Conservation (phyloP, 768 basidiomycete genomes). For the Rhizopogon roseolus region DNA sequence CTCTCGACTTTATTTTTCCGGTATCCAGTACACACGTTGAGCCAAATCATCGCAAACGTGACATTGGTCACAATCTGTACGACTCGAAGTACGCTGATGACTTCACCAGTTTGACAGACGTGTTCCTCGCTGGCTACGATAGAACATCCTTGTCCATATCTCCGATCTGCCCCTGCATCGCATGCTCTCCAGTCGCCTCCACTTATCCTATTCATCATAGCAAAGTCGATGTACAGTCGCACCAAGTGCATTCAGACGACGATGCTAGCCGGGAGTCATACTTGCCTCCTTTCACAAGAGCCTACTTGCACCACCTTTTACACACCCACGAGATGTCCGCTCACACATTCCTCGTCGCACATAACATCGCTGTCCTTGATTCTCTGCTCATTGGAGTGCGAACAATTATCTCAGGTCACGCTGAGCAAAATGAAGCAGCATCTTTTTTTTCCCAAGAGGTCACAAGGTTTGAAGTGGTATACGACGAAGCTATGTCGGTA, state of each 20-base stretch:
- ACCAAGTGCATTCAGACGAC: not conserved
- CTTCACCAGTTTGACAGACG: slow-evolving; percentile 41
- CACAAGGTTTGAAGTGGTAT: slow-evolving; percentile 41
- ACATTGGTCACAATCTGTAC: slow-evolving; percentile 76
- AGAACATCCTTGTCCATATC: not conserved
- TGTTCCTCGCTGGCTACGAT: slow-evolving; percentile 24
- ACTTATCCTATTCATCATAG: slow-evolving; percentile 40
- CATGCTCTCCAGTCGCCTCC: slow-evolving; percentile 47
- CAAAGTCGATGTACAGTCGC: slow-evolving; percentile 29
- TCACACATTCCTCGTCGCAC: slow-evolving; percentile 67
- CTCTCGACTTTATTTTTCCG: slow-evolving; percentile 77
- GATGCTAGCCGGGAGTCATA: slow-evolving; percentile 6
- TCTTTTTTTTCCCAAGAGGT: slow-evolving; percentile 41
- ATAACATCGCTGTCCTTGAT: slow-evolving; percentile 69
- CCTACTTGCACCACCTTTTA: slow-evolving; percentile 81
- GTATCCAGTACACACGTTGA: slow-evolving; percentile 13
- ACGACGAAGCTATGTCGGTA: slow-evolving; percentile 44
- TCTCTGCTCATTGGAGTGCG: slow-evolving; percentile 62
- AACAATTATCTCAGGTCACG: slow-evolving; percentile 12
- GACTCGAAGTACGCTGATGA: slow-evolving; percentile 51
- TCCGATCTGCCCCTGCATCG: slow-evolving; percentile 44
- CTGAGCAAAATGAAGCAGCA: slow-evolving; percentile 1
- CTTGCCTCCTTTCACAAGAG: slow-evolving; percentile 38
- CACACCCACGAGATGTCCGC: slow-evolving; percentile 91
- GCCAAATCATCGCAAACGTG: slow-evolving; percentile 9